These are phyloP conservation scores for Ophiognomonia clavigignenti-juglandacearum DNA, from an alignment of 2,329 filamentous ascomycete genomes.

Conservation along the genomic window DNA sequence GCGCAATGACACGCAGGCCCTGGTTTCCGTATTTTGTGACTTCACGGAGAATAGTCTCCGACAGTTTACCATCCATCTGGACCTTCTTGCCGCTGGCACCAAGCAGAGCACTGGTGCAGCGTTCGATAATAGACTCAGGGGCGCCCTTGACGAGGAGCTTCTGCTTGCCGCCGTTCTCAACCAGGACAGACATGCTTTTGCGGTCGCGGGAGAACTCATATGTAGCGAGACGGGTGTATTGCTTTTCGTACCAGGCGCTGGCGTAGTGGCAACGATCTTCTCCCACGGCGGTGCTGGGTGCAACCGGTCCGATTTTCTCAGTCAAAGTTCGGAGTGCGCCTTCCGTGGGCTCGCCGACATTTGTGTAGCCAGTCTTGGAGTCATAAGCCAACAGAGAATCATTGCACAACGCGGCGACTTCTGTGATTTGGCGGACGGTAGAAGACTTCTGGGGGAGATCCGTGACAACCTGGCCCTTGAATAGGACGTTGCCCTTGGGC, in stretches of 20 bases:
- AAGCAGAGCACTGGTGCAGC: slow-evolving; percentile 77
- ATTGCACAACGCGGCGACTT: slow-evolving; percentile 78
- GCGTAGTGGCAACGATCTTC: slow-evolving; percentile 71
- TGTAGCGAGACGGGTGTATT: slow-evolving; percentile 71
- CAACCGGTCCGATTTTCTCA: slow-evolving; percentile 88
- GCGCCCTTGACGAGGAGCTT: slow-evolving; percentile 94
- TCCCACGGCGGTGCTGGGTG: slow-evolving; percentile 48
- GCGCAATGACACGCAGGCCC: slow-evolving; percentile 89
- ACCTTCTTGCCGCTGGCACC: slow-evolving; percentile 77
- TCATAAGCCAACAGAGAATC: slow-evolving; percentile 82
- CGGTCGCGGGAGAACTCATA: slow-evolving; percentile 97
- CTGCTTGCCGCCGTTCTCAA: slow-evolving; percentile 63
- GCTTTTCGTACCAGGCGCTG: slow-evolving; percentile 78
- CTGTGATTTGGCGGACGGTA: slow-evolving; percentile 74
- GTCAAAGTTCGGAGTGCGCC: slow-evolving; percentile 85
- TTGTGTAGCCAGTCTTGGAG: slow-evolving; percentile 69
- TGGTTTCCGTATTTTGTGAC: slow-evolving; percentile 86
- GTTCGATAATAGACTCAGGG: slow-evolving; percentile 88
- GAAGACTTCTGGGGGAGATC: slow-evolving; percentile 67
- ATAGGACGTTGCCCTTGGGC: slow-evolving; percentile 70
- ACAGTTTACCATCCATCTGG: slow-evolving; percentile 63
- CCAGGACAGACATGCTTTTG: slow-evolving; percentile 98
- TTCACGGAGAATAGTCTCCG: slow-evolving; percentile 68
- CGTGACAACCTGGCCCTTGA: slow-evolving; percentile 61
- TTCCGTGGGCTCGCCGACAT: slow-evolving; percentile 91